These are phyloP conservation scores for Chrysanthemum seticuspe DNA, from an alignment of 129 eudicot genomes.

Conservation along the genomic window DNA sequence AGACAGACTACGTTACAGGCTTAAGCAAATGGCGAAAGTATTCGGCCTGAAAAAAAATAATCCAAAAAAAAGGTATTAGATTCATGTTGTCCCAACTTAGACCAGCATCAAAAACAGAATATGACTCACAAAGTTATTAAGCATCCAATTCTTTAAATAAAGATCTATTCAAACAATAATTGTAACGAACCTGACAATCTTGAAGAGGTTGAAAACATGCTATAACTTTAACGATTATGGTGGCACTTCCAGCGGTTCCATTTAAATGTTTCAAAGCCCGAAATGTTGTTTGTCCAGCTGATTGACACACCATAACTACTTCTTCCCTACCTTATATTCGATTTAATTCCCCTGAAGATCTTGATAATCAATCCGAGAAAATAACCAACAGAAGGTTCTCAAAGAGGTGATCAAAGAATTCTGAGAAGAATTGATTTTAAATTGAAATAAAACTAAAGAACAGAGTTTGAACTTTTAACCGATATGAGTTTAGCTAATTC, in stretches of 20 bases:
- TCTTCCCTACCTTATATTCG: constrained; percentile 44
- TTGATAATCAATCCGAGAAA: constrained; percentile 24
- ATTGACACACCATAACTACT: constrained; percentile 99
- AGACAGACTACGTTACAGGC: constrained; percentile 88
- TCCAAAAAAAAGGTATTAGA: constrained; percentile 31
- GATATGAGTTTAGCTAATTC: constrained; percentile 49
- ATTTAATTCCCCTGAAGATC: constrained; percentile 32
- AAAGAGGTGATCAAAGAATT: neutral
- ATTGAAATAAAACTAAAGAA: constrained; percentile 15
- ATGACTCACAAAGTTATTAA: constrained; percentile 28
- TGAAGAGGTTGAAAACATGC: constrained; percentile 96
- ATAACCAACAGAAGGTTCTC: constrained; percentile 21
- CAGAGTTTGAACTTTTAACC: neutral
- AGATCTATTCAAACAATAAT: neutral
- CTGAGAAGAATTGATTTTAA: neutral
- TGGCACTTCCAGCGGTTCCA: constrained; percentile 89
- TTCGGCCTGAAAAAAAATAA: constrained; percentile 72
- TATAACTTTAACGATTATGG: constrained; percentile 91
- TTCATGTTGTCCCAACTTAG: constrained; percentile 22
- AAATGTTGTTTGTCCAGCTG: constrained; percentile 91
- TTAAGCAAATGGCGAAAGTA: constrained; percentile 91
- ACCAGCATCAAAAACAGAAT: constrained; percentile 27
- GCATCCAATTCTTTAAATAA: constrained; percentile 26
- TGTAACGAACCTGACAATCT: constrained; percentile 82
- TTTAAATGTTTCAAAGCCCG: constrained; percentile 87